Percentiles rank a stretch among this genome's conserved stretches.
These are phyloP conservation scores for Fusarium sp. DNA, from an alignment of 2,329 filamentous ascomycete genomes.

Conservation along the genomic window DNA sequence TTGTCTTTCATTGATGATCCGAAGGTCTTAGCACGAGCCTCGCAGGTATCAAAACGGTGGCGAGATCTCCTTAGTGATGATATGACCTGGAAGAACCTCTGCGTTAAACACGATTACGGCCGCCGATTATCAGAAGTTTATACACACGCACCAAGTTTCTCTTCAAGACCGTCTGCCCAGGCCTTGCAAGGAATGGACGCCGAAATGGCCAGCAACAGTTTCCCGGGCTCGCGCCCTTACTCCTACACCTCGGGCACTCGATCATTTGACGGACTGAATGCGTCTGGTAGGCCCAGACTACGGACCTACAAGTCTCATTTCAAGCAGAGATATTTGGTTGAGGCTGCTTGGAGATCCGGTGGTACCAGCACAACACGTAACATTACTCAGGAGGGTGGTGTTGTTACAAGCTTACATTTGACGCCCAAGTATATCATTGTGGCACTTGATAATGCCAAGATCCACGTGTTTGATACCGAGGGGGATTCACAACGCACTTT, in stretches of 20 bases:
- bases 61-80: conserved; percentile 94
- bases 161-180: conserved; percentile 52
- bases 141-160: conserved; percentile 51
- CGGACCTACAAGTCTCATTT: conserved; percentile 96
- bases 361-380: conserved; percentile 87
- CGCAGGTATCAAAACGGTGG: conserved; percentile 97
- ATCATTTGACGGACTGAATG: conserved; percentile 68
- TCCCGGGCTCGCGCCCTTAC: conserved; percentile 61
- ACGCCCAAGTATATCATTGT: conserved; percentile 98
- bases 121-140: conserved; percentile 69
- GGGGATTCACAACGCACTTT: conserved; percentile 90
- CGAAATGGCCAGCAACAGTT: conserved; percentile 58
- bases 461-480: conserved; percentile 96
- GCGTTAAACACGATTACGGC: conserved; percentile 93
- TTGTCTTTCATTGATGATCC: conserved; percentile 98
- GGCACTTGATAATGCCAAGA: conserved; percentile 97
- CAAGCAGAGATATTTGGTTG: conserved; percentile 96
- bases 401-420: conserved; percentile 94
- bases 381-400: conserved; percentile 96
- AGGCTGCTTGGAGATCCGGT: conserved; percentile 95
- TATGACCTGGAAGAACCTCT: conserved; percentile 98
- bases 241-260: conserved; percentile 60
- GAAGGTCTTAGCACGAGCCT: conserved; percentile 91
- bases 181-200: conserved; percentile 55
- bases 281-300: conserved; percentile 67